phyloP scores from a whole-genome alignment of 306 rosid species.

The Fragaria nilgerrensis region DNA sequence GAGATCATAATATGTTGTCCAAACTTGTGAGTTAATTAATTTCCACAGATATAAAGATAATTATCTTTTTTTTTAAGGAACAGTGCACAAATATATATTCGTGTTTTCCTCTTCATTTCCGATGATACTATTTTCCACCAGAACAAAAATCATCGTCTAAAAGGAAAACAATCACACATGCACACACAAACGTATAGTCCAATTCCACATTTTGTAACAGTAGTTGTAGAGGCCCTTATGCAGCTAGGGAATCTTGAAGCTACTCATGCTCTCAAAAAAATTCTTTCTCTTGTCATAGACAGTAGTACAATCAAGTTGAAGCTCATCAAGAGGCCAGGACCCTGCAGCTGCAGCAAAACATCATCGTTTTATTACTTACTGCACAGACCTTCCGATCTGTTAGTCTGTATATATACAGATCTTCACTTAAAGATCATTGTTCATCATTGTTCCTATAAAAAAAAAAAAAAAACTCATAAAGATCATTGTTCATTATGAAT shows the following conservation, averaged over 20 bases:
- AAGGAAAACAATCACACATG: not conserved
- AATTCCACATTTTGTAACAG: not conserved
- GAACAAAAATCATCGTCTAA: not conserved
- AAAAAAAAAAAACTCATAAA: not conserved
- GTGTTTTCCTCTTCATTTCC: not conserved
- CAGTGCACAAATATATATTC: not conserved
- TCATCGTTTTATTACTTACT: not conserved
- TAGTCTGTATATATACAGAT: not conserved
- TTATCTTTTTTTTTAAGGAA: not conserved
- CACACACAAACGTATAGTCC: not conserved
- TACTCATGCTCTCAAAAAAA: not conserved
- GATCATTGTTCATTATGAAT: not conserved
- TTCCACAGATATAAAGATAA: not conserved
- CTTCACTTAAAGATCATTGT: not conserved
- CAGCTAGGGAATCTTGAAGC: not conserved
- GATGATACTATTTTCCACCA: too few relatives aligned
- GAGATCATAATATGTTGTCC: not conserved
- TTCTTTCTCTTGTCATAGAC: not conserved
- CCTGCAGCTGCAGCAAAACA: constrained; percentile 2
- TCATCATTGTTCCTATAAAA: not conserved
- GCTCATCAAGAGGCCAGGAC: not conserved
- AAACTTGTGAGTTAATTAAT: not conserved
- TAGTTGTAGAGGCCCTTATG: not conserved
- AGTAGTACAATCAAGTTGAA: not conserved
- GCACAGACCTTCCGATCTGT: not conserved